phyloP scores from a whole-genome alignment of 805 yeast genomes.

The Wickerhamiella dianesei region DNA sequence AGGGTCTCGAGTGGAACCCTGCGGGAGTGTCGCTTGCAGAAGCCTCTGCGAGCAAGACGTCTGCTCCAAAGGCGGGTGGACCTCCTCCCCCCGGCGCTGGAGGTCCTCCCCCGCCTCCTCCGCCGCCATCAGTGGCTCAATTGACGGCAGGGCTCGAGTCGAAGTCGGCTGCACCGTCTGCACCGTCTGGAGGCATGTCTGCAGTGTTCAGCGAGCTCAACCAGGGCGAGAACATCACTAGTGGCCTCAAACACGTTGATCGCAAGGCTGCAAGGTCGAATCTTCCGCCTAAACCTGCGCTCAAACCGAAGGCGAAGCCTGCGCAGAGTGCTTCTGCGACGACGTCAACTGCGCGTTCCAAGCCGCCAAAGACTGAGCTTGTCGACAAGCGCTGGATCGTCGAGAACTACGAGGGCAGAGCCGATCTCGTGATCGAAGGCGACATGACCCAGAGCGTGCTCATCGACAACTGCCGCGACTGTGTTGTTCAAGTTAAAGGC shows the following conservation, averaged over 20 bases:
- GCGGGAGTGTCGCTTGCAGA: conserved; percentile 45
- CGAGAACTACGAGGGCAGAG: conserved; percentile 56
- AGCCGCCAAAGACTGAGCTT: conserved; percentile 53
- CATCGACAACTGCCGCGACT: conserved; percentile 64
- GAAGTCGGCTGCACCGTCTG: conserved; percentile 17
- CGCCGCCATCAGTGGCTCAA: conserved; percentile 72
- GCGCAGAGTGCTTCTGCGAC: conserved; percentile 8
- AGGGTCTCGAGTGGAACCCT: conserved; percentile 74
- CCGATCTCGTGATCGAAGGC: conserved; percentile 60
- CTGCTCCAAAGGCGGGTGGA: conserved; percentile 15
- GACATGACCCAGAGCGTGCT: conserved; percentile 80
- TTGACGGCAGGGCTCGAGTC: conserved; percentile 27
- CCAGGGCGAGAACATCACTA: conserved; percentile 71
- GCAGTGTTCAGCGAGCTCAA: conserved; percentile 90
- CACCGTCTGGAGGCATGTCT: conserved; percentile 41
- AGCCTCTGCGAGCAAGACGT: conserved; percentile 20
- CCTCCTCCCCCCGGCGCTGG: conserved; percentile 18
- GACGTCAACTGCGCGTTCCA: conserved; percentile 25
- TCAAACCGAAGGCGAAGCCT: conserved; percentile 27
- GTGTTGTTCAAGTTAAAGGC: conserved; percentile 73
- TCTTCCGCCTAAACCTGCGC: conserved; percentile 41
- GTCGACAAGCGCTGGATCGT: conserved; percentile 82
- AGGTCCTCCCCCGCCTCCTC: conserved; percentile 64
- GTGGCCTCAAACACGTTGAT: conserved; percentile 82
- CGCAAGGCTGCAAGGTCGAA: conserved; percentile 87